Base-by-base conservation (phyloP, 257 asterid species). In the Asclepias syriaca region DNA sequence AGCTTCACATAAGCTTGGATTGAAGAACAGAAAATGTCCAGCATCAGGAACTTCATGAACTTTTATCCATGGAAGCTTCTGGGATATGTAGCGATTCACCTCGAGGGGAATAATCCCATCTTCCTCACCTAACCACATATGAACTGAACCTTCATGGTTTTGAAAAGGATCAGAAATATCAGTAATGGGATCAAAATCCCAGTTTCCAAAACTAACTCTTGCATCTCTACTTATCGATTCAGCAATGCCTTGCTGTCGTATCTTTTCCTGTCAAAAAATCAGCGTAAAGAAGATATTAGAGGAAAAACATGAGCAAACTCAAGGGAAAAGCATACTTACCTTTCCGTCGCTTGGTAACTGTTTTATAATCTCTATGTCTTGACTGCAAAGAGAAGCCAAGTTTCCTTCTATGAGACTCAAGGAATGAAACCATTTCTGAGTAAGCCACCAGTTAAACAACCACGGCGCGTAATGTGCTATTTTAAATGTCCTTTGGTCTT, bases 381-480 rank as follows among this genome's bases (percentile, higher is more conserved):
- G 77, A 72, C 4, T 78, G 84, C 87, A 78, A 22, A 91, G 79
- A 54, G 46, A 24, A 10, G 82, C 83, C 37, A 74, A 66, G 68
- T 68, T 86, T 55, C 97, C 97, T 58, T 79, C 76, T 73, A 71
- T 5, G 46, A 80, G 32, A 74, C 91, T 93, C 53, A 93, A 58
- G 70, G 86, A 72, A 29, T 85, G 88, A 81, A 93, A 78, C 94
- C 88, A 84, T 73, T 87, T 87, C 74, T 89, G 98, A 73, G 91
- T 89, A 95, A 93, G 84, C 96, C 96, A 93, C 94, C 92, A 89
- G 78, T 91, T 21, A 7, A 89, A 65, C 70, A 93, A 79, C 94
- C 92, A 91, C 1, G 98, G 97, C 46, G 95, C 74, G 56, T 88
- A 81, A 79, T 75, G 97, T 11, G 87, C 98, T 45, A 87, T 73